A percentile compares a stretch with the other conserved stretches of the same genome.
Conservation (phyloP, 2,329 filamentous ascomycete species). For the Verticillium longisporum region DNA sequence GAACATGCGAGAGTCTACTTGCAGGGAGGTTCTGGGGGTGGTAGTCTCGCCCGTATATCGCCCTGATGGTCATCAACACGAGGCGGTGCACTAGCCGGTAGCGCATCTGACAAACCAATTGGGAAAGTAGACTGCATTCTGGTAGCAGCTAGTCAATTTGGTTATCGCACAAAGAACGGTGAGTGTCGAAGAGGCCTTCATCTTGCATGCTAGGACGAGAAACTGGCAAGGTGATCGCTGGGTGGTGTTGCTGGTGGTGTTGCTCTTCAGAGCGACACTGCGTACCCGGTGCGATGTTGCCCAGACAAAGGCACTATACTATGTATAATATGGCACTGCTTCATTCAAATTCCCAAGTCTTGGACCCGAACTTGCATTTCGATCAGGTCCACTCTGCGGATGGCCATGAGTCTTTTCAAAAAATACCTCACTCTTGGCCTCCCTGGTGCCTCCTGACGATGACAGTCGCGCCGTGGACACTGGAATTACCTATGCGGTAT, state of each 20-base stretch:
- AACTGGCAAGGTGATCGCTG: background rate
- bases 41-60: constrained; percentile 68
- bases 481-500: no score
- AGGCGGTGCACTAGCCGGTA: background rate
- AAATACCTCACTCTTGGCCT: background rate
- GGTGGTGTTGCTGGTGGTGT: no score
- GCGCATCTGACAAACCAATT: constrained; percentile 34
- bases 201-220: background rate
- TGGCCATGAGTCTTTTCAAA: background rate
- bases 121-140: constrained; percentile 39
- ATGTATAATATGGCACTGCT: background rate
- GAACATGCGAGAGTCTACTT: constrained; percentile 65
- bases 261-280: no score
- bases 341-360: background rate
- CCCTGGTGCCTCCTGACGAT: background rate
- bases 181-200: background rate
- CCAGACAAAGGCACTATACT: background rate
- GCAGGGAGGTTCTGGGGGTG: constrained; percentile 64
- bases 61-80: constrained; percentile 32
- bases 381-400: background rate
- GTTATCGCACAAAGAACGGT: background rate
- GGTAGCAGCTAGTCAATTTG: constrained; percentile 19
- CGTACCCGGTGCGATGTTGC: no score
- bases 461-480: no score
- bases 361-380: background rate